Conservation (phyloP, 2,329 filamentous ascomycete species). For the Neurospora crassa region DNA sequence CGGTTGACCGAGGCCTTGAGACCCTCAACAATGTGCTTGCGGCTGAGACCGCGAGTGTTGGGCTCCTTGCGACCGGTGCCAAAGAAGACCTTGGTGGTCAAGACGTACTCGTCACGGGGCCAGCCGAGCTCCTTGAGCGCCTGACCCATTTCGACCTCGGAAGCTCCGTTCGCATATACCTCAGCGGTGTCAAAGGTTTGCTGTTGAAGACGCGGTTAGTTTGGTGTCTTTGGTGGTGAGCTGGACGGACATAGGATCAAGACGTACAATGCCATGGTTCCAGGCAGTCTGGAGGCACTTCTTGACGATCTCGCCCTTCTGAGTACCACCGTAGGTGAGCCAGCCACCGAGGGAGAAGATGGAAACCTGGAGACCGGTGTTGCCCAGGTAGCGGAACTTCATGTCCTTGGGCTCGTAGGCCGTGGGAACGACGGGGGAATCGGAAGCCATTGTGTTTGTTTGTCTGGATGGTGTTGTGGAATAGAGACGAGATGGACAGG, state of each 20-base stretch:
- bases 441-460: constrained; percentile 12
- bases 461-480: neutral
- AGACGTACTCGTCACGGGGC: constrained; percentile 43
- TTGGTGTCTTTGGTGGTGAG: neutral
- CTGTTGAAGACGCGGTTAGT: constrained; percentile 10
- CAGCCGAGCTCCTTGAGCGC: constrained; percentile 42
- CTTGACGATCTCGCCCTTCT: constrained; percentile 28
- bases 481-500: neutral
- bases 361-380: constrained; percentile 64
- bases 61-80: constrained; percentile 49
- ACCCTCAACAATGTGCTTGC: constrained; percentile 45
- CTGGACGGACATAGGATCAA: neutral
- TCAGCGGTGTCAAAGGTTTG: constrained; percentile 47
- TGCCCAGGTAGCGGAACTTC: constrained; percentile 64
- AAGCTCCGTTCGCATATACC: constrained; percentile 36
- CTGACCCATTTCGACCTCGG: constrained; percentile 40
- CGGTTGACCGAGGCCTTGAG: constrained; percentile 47
- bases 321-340: constrained; percentile 61
- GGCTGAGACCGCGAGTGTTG: constrained; percentile 38
- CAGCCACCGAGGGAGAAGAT: constrained; percentile 62
- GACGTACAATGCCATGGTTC: constrained; percentile 35
- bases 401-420: constrained; percentile 35
- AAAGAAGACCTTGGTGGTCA: constrained; percentile 40
- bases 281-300: constrained; percentile 38
- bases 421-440: constrained; percentile 11